Conservation (phyloP, 1,284 basidiomycete species). For the Irpex sp. region DNA sequence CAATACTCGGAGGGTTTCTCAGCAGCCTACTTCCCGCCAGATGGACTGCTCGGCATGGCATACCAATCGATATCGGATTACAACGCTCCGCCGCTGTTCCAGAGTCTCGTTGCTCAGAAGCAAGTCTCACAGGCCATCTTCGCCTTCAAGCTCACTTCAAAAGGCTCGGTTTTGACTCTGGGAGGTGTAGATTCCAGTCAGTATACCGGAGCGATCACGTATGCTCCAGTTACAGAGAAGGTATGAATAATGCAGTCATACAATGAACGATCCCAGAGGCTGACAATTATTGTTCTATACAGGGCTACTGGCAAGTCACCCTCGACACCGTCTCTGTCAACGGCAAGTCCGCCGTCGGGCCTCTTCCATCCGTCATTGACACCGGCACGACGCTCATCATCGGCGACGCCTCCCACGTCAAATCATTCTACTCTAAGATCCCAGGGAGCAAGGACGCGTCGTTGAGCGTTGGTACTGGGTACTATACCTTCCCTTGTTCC, state of each 20-base stretch:
- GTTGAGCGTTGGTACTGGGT: constrained; percentile 30
- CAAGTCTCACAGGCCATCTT: constrained; percentile 41
- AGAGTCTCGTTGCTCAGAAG: constrained; percentile 38
- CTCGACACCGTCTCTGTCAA: constrained; percentile 32
- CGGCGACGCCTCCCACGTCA: constrained; percentile 40
- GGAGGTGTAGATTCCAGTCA: constrained; percentile 45
- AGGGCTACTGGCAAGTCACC: constrained; percentile 42
- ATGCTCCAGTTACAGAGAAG: constrained; percentile 31
- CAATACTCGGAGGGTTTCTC: constrained; percentile 42
- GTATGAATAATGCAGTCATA: constrained; percentile 19
- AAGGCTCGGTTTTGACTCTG: constrained; percentile 49
- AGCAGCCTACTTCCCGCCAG: constrained; percentile 33
- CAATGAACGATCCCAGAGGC: constrained; percentile 8
- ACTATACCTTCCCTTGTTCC: constrained; percentile 39
- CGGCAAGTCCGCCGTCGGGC: constrained; percentile 18
- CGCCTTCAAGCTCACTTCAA: constrained; percentile 46
- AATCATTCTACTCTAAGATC: constrained; percentile 40
- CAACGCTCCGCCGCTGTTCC: constrained; percentile 37
- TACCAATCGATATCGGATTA: constrained; percentile 37
- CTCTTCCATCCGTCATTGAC: constrained; percentile 35
- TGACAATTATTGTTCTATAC: background rate
- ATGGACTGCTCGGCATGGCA: constrained; percentile 48
- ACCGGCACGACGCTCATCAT: constrained; percentile 49
- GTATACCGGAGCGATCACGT: constrained; percentile 37
- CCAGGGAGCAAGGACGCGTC: constrained; percentile 34